A percentile compares a stretch with the other conserved stretches of the same genome.
Conservation (phyloP, 352 stramenopile genomes). For the Phytopythium helicoides region DNA sequence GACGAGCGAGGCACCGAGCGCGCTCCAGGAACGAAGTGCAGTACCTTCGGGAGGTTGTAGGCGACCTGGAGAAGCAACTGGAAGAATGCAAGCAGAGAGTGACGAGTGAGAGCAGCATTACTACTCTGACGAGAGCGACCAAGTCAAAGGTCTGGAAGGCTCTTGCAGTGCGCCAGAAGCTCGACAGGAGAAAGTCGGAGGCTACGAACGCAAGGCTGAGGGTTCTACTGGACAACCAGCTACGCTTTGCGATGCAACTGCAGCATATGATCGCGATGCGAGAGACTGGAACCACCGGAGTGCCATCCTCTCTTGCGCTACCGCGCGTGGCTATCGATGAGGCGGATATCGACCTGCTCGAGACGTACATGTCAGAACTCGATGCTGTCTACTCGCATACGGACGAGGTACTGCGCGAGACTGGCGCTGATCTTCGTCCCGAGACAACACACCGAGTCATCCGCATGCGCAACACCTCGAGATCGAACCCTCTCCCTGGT, state of each 20-base stretch:
- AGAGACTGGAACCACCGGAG: too few species aligned
- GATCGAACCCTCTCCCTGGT: too few species aligned
- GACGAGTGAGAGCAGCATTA: not conserved
- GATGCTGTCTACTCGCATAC: slow-evolving; percentile 16
- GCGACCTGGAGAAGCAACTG: not conserved
- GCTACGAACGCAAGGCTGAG: not conserved
- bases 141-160: not conserved
- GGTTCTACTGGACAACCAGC: not conserved
- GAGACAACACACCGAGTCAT: slow-evolving; percentile 8
- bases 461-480: not conserved
- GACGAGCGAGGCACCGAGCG: too few species aligned
- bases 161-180: not conserved
- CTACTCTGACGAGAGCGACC: not conserved
- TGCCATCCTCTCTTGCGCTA: not conserved
- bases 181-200: not conserved
- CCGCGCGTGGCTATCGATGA: not conserved
- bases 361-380: slow-evolving; percentile 21
- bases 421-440: not conserved
- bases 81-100: not conserved
- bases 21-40: too few species aligned
- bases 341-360: slow-evolving; percentile 13
- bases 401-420: slow-evolving; percentile 3
- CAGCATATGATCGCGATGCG: not conserved
- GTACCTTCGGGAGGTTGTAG: too few species aligned
- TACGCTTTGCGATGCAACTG: not conserved